Base-by-base conservation (phyloP, 1,139 yeast genomes). In the Protomyces pachydermus region DNA sequence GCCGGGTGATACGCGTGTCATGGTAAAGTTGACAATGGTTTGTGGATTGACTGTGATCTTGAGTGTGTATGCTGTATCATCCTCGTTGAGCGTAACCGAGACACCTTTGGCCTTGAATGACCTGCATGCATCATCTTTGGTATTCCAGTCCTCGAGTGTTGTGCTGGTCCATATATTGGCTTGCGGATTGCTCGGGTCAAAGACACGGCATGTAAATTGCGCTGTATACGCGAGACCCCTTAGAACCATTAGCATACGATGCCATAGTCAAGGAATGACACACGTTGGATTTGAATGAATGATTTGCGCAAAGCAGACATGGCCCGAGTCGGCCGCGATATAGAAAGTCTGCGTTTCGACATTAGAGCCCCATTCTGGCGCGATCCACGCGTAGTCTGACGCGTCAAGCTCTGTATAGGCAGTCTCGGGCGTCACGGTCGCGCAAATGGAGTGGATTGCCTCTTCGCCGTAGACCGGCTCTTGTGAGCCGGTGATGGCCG, bases 401-500 rank as follows among this genome's bases (percentile, higher is more conserved):
- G 76, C 72, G 4, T 81, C 78, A 54, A 95, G 83, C 60, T 79
- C 81, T 39, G 80, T 75, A 73, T 78, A 81, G 1, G 88, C 83
- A 66, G 78, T 77, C 68, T 77, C 79, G 64, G 78, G 81, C 63
- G 79, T 77, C 65, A 87, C 84, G 61, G 86, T 78, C 53, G 81
- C 84, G 54, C 87, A 82, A 66, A 91, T 84, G n/a, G 97, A 83
- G 72, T 87, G 91, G 71, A 93, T 89, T 57, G 96, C 95, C 64
- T 86, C 96, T 56, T 86, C 82, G 62, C 98, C 98, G 73, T 93
- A 93, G 73, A 88, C 96, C 34, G 98, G 98, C 76, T 93, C 98
- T 1, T 97, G 96, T 18, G 96, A 84, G 61, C 98, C 98, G 6
- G 97, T 95, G 55, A 91, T 93, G 4, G 95, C 93, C 23, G 98